phyloP scores from a whole-genome alignment of 768 basidiomycete species.

The Russula earlei region DNA sequence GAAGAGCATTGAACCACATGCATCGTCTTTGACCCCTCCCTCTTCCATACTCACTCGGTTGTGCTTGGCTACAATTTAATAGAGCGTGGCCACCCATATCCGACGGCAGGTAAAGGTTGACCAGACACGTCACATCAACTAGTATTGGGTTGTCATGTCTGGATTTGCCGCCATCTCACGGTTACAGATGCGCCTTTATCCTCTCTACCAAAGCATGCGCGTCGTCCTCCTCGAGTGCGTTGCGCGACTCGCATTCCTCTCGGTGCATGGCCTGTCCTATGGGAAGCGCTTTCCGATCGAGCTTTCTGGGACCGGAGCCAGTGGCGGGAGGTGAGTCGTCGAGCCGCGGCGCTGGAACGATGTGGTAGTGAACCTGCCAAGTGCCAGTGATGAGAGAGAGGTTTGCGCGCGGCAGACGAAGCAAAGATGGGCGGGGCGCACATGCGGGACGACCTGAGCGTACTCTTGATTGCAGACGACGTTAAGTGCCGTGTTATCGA shows the following conservation, averaged over 20 bases:
- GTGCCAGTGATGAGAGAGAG: too few relatives aligned
- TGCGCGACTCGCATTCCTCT: slow-evolving; percentile 47
- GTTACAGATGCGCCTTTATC: slow-evolving; percentile 27
- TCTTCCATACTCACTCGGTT: too few relatives aligned
- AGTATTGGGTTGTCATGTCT: too few relatives aligned
- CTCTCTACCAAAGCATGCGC: slow-evolving; percentile 36
- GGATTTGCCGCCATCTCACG: background rate
- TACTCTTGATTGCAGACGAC: slow-evolving; percentile 78
- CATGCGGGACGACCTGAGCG: slow-evolving; percentile 73
- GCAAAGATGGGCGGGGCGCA: slow-evolving; percentile 25
- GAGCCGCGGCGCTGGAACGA: slow-evolving; percentile 59
- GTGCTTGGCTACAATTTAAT: too few relatives aligned
- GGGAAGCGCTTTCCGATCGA: slow-evolving; percentile 25
- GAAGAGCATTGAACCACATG: too few relatives aligned
- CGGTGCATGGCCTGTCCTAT: slow-evolving; percentile 48
- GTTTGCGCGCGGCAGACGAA: background rate
- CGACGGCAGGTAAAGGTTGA: background rate
- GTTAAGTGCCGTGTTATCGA: slow-evolving; percentile 60
- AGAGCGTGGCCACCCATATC: too few relatives aligned
- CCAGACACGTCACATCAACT: too few relatives aligned
- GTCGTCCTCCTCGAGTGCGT: slow-evolving; percentile 52
- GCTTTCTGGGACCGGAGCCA: slow-evolving; percentile 7
- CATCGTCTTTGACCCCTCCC: too few relatives aligned
- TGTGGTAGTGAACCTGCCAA: slow-evolving; percentile 62
- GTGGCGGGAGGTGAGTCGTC: slow-evolving; percentile 14